Evolutionary conservation across 768 basidiomycete genomes (phyloP).

Genomic region (Tylopilus balloui): DNA sequence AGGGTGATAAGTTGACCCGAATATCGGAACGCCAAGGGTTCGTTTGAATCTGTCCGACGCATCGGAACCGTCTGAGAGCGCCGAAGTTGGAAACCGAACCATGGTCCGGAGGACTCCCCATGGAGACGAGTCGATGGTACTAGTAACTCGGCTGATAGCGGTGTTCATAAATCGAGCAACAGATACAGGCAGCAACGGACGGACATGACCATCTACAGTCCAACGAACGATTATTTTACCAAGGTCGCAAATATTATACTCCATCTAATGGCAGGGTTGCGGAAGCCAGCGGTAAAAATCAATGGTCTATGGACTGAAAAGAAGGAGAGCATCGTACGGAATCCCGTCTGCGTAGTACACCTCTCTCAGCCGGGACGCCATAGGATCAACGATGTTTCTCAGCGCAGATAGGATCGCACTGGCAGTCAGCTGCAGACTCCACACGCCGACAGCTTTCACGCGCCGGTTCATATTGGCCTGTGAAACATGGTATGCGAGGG

Average conservation of each 20-base stretch:
- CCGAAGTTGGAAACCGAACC: too few relatives aligned
- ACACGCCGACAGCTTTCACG: slow-evolving; percentile 84
- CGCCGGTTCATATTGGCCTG: slow-evolving; percentile 87
- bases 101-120: too few relatives aligned
- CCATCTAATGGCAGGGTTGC: slow-evolving; percentile 4
- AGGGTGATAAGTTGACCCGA: not conserved
- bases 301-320: slow-evolving; percentile 21
- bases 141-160: too few relatives aligned
- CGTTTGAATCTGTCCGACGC: too few relatives aligned
- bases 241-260: too few relatives aligned
- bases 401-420: slow-evolving; percentile 79
- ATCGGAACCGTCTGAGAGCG: too few relatives aligned
- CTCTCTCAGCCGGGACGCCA: slow-evolving; percentile 29
- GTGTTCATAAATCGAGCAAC: not conserved
- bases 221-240: not conserved
- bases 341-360: slow-evolving; percentile 30
- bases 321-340: slow-evolving; percentile 29
- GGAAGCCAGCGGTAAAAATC: not conserved
- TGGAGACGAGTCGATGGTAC: too few relatives aligned
- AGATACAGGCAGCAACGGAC: not conserved
- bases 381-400: slow-evolving; percentile 70
- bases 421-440: slow-evolving; percentile 94
- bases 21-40: not conserved
- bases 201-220: not conserved
- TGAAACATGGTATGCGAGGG: slow-evolving; percentile 91